A percentile compares a stretch with the other conserved stretches of the same genome.
Evolutionary conservation across 164 flowering plant species (phyloP).

Genomic region (Aristolochia fimbriata): DNA sequence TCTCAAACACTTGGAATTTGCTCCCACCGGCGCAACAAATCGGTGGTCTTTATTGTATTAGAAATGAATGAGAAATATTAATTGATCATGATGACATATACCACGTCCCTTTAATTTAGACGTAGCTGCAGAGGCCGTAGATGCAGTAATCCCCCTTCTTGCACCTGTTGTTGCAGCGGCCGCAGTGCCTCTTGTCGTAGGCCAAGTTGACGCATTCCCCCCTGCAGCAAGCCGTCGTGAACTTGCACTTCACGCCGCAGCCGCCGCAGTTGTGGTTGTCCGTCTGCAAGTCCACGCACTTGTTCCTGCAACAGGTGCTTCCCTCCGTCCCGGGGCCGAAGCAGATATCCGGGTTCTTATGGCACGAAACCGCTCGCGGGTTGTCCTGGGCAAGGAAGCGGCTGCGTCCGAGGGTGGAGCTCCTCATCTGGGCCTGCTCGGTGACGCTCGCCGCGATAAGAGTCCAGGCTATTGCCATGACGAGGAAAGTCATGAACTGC

Average conservation of each 20-base stretch:
- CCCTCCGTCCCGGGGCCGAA: background rate
- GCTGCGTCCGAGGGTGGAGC: background rate
- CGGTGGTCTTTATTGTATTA: background rate
- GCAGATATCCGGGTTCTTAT: constrained; percentile 1
- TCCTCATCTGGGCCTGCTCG: background rate
- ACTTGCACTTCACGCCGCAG: constrained; percentile 18
- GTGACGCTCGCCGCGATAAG: background rate
- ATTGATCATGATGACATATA: background rate
- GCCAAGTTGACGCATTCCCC: constrained; percentile 2
- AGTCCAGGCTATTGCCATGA: constrained; percentile 3
- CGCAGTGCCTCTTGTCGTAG: constrained; percentile 2
- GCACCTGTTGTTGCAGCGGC: constrained; percentile 5
- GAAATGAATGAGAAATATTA: background rate
- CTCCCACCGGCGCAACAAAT: background rate
- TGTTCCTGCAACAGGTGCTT: constrained; percentile 12
- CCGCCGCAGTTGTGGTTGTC: constrained; percentile 15
- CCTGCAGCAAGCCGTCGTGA: constrained; percentile 11
- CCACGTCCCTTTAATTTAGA: background rate
- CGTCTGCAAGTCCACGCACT: constrained; percentile 15
- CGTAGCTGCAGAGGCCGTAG: constrained; percentile 6
- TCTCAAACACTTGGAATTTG: background rate
- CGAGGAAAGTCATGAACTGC: background rate
- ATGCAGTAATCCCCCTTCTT: constrained; percentile 1
- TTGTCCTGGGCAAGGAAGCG: constrained; percentile 1
- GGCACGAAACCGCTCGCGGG: background rate